Conservation (phyloP, 768 basidiomycete genomes). For the Russula earlei region DNA sequence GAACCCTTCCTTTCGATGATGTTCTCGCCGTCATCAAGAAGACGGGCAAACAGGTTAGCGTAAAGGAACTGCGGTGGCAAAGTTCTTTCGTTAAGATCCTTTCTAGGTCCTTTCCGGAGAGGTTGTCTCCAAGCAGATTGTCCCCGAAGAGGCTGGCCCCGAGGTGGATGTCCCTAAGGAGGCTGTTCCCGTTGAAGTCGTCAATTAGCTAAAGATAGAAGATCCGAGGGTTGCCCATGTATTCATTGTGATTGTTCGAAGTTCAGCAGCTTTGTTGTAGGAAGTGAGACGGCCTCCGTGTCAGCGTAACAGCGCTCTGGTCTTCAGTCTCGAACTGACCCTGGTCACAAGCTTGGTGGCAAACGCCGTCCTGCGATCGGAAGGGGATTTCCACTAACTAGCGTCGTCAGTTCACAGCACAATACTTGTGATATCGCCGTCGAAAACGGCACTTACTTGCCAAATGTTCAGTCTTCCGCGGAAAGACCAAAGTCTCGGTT, state of each 20-base stretch:
- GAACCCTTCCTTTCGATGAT: constrained; percentile 49
- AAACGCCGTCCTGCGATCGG: neutral
- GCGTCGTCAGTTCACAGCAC: no score
- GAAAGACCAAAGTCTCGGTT: no score
- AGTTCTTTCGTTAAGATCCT: neutral
- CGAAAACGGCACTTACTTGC: neutral
- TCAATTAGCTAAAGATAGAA: constrained; percentile 4
- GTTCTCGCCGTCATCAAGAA: constrained; percentile 72
- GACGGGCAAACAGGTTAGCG: constrained; percentile 79
- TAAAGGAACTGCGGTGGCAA: neutral
- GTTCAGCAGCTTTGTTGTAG: neutral
- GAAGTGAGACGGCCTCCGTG: neutral
- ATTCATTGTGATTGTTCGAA: neutral
- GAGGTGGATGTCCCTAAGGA: no score
- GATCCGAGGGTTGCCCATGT: neutral
- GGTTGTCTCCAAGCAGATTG: neutral
- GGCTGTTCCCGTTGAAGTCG: neutral
- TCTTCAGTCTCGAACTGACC: no score
- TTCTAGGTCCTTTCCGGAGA: constrained; percentile 12
- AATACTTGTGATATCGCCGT: no score
- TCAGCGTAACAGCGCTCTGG: neutral
- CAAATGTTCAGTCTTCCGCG: no score
- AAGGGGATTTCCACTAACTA: neutral
- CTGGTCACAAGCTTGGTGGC: neutral
- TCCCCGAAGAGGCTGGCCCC: neutral